These are phyloP conservation scores for Claviceps arundinis DNA, from an alignment of 2,329 filamentous ascomycete species.

Conservation along the genomic window DNA sequence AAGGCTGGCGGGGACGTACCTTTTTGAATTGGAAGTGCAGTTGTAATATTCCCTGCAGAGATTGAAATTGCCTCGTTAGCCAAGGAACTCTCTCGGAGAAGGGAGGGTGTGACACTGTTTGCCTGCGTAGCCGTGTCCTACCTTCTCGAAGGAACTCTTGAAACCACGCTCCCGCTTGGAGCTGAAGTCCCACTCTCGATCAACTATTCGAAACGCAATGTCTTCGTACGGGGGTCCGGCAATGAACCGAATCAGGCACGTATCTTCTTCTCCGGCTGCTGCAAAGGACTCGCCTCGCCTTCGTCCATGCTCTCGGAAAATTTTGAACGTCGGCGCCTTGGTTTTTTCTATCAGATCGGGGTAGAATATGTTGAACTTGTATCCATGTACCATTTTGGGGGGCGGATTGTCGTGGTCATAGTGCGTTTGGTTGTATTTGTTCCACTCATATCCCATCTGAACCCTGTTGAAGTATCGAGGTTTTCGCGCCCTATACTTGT, in stretches of 20 bases:
- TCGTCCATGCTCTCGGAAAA: constrained; percentile 83
- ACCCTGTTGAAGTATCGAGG: constrained; percentile 96
- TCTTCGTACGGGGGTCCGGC: constrained; percentile 94
- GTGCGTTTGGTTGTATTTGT: constrained; percentile 99
- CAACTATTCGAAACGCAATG: constrained; percentile 91
- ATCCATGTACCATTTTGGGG: constrained; percentile 94
- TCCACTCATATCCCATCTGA: constrained; percentile 99
- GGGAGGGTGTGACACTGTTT: constrained; percentile 5
- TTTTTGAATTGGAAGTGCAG: constrained; percentile 99
- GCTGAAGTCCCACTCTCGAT: constrained; percentile 98
- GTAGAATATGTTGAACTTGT: constrained; percentile 99
- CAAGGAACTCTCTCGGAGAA: not conserved
- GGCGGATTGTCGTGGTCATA: constrained; percentile 98
- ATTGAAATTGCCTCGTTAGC: not conserved
- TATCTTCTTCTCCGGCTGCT: constrained; percentile 89
- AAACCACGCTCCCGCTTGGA: constrained; percentile 91
- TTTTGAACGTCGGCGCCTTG: constrained; percentile 90
- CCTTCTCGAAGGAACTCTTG: constrained; percentile 94
- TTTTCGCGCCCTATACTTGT: constrained; percentile 79
- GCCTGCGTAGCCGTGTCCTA: constrained; percentile 29
- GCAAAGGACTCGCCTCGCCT: constrained; percentile 85
- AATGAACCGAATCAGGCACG: constrained; percentile 90
- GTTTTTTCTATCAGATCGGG: constrained; percentile 91
- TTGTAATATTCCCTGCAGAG: constrained; percentile 52
- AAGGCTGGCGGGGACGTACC: constrained; percentile 30